phyloP scores from a whole-genome alignment of 345 rosid genomes.

The Aegle marmelos region DNA sequence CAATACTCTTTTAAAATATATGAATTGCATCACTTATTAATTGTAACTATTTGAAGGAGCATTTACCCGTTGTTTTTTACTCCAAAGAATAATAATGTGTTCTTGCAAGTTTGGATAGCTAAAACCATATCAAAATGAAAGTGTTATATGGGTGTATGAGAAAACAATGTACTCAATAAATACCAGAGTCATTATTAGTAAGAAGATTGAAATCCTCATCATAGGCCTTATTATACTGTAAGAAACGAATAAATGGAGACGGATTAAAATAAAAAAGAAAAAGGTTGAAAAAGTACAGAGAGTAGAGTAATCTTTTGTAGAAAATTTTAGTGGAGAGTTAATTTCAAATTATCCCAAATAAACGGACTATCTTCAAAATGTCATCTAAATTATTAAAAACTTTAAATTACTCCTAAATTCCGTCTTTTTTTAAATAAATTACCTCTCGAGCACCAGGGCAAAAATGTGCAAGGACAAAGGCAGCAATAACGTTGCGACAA shows the following conservation, averaged over 20 bases:
- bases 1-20: too few relatives aligned
- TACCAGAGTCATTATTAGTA: constrained; percentile 57
- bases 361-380: too few relatives aligned
- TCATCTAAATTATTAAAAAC: too few relatives aligned
- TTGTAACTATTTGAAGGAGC: too few relatives aligned
- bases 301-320: background rate
- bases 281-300: background rate
- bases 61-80: too few relatives aligned
- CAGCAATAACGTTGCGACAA: constrained; percentile 71
- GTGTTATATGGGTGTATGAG: background rate
- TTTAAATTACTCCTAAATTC: too few relatives aligned
- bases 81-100: background rate
- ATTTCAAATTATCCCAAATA: too few relatives aligned
- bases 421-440: too few relatives aligned
- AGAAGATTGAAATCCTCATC: constrained; percentile 60
- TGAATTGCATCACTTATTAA: too few relatives aligned
- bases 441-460: constrained; percentile 65
- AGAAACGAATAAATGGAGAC: background rate
- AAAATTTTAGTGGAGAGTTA: too few relatives aligned
- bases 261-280: background rate
- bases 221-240: constrained; percentile 75
- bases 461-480: constrained; percentile 70
- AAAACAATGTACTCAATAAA: constrained; percentile 52
- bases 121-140: background rate
- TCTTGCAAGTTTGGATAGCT: background rate